phyloP scores from a whole-genome alignment of 1,284 basidiomycete species.

The Heliocybe sulcata region DNA sequence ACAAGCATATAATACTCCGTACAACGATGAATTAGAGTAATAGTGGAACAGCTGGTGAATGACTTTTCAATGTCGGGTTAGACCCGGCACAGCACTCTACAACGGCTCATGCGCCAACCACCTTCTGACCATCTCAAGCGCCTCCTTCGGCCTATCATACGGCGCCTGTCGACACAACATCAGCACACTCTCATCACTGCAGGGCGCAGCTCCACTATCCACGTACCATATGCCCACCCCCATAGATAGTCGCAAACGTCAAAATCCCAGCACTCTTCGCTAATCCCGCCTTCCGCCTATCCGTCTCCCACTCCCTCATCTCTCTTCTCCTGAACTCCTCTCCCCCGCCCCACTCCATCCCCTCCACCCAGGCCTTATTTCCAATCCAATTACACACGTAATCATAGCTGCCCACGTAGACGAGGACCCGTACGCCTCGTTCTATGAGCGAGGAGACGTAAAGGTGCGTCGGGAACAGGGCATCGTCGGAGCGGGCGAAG shows the following conservation, averaged over 20 bases:
- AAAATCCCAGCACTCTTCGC: conserved; percentile 47
- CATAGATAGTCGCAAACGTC: conserved; percentile 49
- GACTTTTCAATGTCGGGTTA: too few species aligned
- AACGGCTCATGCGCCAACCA: too few species aligned
- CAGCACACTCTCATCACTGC: neutral
- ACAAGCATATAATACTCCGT: too few species aligned
- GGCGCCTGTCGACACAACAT: conserved; percentile 34
- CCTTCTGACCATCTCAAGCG: conserved; percentile 41
- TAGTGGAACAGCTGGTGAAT: too few species aligned
- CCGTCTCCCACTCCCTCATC: conserved; percentile 43
- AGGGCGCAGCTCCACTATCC: neutral
- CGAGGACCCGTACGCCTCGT: conserved; percentile 58
- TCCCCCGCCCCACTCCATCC: conserved; percentile 51
- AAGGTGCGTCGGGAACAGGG: conserved; percentile 28
- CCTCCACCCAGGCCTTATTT: conserved; percentile 51
- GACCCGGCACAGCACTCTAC: too few species aligned
- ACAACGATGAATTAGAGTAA: too few species aligned
- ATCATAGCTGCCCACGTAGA: conserved; percentile 63
- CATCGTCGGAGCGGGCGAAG: conserved; percentile 32
- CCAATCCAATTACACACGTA: conserved; percentile 67
- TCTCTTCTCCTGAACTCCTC: conserved; percentile 36
- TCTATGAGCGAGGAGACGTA: conserved; percentile 65
- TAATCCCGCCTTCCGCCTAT: conserved; percentile 41
- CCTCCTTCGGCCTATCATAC: conserved; percentile 52
- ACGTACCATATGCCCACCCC: conserved; percentile 56